A percentile compares a stretch with the other conserved stretches of the same genome.
These are phyloP conservation scores for Stachybotrys chlorohalonatus DNA, from an alignment of 2,329 filamentous ascomycete species.

Conservation along the genomic window DNA sequence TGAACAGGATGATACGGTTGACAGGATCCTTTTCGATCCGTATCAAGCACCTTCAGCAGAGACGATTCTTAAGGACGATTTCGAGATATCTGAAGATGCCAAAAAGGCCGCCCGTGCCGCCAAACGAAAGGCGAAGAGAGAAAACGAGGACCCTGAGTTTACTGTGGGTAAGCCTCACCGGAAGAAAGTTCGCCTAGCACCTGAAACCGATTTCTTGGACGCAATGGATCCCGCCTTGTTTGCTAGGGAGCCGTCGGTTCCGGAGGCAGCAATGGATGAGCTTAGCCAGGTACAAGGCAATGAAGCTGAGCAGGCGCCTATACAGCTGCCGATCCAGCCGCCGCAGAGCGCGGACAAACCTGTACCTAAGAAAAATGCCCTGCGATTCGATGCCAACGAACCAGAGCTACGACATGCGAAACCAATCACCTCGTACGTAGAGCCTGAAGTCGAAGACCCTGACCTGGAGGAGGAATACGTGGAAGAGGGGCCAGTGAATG, in stretches of 20 bases:
- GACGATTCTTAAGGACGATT: conserved; percentile 29
- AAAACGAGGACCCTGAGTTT: conserved; percentile 48
- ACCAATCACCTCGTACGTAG: conserved; percentile 41
- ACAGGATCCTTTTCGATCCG: conserved; percentile 51
- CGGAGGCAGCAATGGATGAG: conserved; percentile 12
- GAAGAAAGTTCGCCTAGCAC: conserved; percentile 27
- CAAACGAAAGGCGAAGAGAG: conserved; percentile 42
- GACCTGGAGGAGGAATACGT: conserved; percentile 15
- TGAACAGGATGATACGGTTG: conserved; percentile 46
- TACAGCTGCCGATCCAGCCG: neutral
- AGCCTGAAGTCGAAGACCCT: conserved; percentile 28
- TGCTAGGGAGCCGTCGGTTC: conserved; percentile 8
- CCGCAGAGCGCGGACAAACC: conserved; percentile 1
- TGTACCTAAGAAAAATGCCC: conserved; percentile 11
- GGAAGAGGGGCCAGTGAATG: conserved; percentile 1
- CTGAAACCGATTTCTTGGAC: conserved; percentile 21
- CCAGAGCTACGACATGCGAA: conserved; percentile 43
- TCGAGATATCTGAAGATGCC: conserved; percentile 43
- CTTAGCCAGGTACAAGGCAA: conserved; percentile 2
- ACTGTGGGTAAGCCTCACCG: conserved; percentile 30
- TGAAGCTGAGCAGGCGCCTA: conserved; percentile 5
- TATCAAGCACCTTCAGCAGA: conserved; percentile 44
- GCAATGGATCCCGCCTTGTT: conserved; percentile 47
- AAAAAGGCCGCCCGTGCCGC: conserved; percentile 45
- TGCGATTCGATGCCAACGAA: conserved; percentile 32